Percentiles rank a stretch among this genome's conserved stretches.
Conservation (phyloP, 2,329 filamentous ascomycete species). For the Fonsecaea multimorphosa region DNA sequence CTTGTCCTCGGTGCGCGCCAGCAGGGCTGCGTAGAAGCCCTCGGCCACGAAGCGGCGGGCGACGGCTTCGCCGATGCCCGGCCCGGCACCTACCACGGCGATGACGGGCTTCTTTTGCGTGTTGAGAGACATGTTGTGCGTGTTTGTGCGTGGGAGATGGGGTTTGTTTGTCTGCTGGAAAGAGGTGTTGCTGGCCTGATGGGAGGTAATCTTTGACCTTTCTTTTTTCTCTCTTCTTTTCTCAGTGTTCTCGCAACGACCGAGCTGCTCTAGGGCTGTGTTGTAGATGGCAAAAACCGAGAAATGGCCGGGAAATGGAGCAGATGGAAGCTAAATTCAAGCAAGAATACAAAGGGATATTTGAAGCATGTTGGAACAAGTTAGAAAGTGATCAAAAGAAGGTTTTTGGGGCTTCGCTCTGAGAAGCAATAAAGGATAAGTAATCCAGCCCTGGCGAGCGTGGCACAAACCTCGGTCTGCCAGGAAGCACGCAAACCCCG, state of each 20-base stretch:
- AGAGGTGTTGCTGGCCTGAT: not conserved
- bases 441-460: not conserved
- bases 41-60: constrained; percentile 34
- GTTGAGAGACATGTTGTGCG: constrained; percentile 29
- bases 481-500: not conserved
- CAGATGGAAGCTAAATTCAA: not conserved
- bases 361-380: not conserved
- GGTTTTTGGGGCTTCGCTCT: not conserved
- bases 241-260: not conserved
- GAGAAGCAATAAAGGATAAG: not conserved
- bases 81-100: constrained; percentile 35
- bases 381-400: not conserved
- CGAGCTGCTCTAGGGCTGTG: not conserved
- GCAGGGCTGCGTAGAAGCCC: constrained; percentile 32
- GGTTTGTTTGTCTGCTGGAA: not conserved
- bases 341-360: not conserved
- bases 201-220: not conserved
- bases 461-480: not conserved
- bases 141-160: not conserved
- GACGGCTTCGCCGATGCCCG: constrained; percentile 36
- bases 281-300: not conserved
- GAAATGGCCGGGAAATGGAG: not conserved
- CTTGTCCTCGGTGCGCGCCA: constrained; percentile 36
- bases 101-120: constrained; percentile 32
- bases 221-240: not conserved